Evolutionary conservation across 2,329 filamentous ascomycete genomes (phyloP).

Genomic region (Hypomyces rosellus): DNA sequence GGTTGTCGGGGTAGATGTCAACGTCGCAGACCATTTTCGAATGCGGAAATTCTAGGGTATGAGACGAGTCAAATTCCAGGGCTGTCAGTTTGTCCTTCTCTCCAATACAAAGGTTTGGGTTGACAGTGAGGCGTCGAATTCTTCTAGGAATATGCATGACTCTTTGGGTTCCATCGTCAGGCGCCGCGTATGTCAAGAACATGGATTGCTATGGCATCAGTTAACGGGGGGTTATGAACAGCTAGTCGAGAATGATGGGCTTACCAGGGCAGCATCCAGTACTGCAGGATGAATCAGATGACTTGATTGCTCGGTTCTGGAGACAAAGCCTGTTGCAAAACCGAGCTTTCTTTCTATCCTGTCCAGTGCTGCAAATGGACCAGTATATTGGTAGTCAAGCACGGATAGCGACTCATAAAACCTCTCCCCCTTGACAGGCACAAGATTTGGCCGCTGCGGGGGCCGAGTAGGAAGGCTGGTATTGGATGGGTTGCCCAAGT

Average conservation of each 20-base stretch:
- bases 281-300: neutral
- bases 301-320: too few relatives aligned
- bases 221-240: neutral
- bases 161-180: too few relatives aligned
- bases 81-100: too few relatives aligned
- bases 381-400: neutral
- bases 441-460: neutral
- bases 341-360: neutral
- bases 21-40: neutral
- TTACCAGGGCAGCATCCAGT: neutral
- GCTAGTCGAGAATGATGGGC: neutral
- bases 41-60: too few relatives aligned
- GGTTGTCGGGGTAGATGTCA: too few relatives aligned
- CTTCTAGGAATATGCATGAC: too few relatives aligned
- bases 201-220: too few relatives aligned
- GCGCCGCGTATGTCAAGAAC: too few relatives aligned
- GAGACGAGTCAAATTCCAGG: too few relatives aligned
- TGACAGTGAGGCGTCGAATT: too few relatives aligned
- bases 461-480: slow-evolving; percentile 9
- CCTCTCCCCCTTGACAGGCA: neutral
- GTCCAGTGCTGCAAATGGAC: neutral
- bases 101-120: too few relatives aligned
- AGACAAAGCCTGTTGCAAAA: too few relatives aligned
- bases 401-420: neutral
- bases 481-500: neutral